Evolutionary conservation across 495 filamentous ascomycete genomes (phyloP).

Genomic region (Wilcoxina mikolae): DNA sequence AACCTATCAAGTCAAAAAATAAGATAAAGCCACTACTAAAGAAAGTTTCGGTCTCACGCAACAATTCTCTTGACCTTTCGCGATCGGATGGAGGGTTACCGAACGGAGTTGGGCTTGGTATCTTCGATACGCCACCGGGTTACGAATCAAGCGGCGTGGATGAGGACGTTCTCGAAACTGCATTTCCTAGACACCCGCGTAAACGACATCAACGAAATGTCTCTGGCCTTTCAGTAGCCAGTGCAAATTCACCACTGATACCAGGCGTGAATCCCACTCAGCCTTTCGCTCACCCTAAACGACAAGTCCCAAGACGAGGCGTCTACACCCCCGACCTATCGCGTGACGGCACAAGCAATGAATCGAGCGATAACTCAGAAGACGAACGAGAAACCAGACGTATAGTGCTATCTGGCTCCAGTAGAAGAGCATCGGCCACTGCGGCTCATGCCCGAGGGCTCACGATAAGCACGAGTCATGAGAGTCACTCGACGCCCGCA

Average conservation of each 20-base stretch:
- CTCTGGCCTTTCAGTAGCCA: slow-evolving; percentile 14
- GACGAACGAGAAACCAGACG: slow-evolving; percentile 20
- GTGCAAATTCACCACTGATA: slow-evolving; percentile 21
- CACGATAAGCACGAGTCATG: not conserved
- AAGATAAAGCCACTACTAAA: slow-evolving; percentile 29
- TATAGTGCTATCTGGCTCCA: slow-evolving; percentile 21
- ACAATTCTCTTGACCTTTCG: slow-evolving; percentile 27
- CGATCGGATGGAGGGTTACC: slow-evolving; percentile 28
- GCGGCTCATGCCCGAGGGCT: not conserved
- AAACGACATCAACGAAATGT: slow-evolving; percentile 23
- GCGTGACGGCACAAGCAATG: slow-evolving; percentile 21
- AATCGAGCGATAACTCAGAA: slow-evolving; percentile 25
- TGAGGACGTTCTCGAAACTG: slow-evolving; percentile 16
- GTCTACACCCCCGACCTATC: slow-evolving; percentile 24
- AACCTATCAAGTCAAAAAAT: slow-evolving; percentile 19
- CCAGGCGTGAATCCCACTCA: slow-evolving; percentile 12
- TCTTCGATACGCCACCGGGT: slow-evolving; percentile 24
- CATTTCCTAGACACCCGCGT: slow-evolving; percentile 17
- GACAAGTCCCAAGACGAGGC: slow-evolving; percentile 25
- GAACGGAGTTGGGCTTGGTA: slow-evolving; percentile 25
- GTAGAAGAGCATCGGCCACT: slow-evolving; percentile 1
- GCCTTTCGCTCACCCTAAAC: slow-evolving; percentile 26
- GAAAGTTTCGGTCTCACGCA: slow-evolving; percentile 25
- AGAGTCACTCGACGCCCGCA: slow-evolving; percentile 17
- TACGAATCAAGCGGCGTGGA: slow-evolving; percentile 27